These are phyloP conservation scores for Trichoderma sp. DNA, from an alignment of 2,329 filamentous ascomycete genomes.

Conservation along the genomic window DNA sequence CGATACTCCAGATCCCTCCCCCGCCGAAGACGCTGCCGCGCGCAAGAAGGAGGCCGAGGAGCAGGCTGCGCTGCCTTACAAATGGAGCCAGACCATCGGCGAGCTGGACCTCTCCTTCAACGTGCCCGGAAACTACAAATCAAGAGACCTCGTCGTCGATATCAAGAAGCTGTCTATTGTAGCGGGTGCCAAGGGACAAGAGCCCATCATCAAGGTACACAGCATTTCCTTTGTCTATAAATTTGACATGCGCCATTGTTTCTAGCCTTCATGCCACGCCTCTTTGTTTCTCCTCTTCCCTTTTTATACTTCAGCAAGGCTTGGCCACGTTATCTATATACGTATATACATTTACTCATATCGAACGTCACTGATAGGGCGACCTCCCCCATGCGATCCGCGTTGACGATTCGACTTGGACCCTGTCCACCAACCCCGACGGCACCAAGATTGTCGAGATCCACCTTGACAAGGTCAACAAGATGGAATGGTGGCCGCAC, in stretches of 20 bases:
- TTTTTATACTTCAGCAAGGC: not conserved
- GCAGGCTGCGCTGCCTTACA: conserved; percentile 90
- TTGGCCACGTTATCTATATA: not conserved
- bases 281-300: not conserved
- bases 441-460: conserved; percentile 71
- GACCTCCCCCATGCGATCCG: conserved; percentile 77
- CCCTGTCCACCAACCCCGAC: conserved; percentile 71
- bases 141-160: conserved; percentile 77
- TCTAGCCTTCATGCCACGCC: not conserved
- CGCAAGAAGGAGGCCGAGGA: conserved; percentile 77
- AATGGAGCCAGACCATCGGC: conserved; percentile 91
- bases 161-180: conserved; percentile 77
- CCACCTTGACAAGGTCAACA: conserved; percentile 93
- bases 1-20: conserved; percentile 48
- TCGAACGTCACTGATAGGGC: conserved; percentile 57
- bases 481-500: conserved; percentile 98
- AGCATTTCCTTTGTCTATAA: conserved; percentile 29
- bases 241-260: not conserved
- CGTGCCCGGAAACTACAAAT: conserved; percentile 82
- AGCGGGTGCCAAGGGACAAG: conserved; percentile 85
- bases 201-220: conserved; percentile 75
- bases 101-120: conserved; percentile 80
- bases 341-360: not conserved
- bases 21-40: conserved; percentile 60
- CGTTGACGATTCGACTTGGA: conserved; percentile 93